Conservation (phyloP, 176 grass and related monocot species). For the Phoenix dactylifera region DNA sequence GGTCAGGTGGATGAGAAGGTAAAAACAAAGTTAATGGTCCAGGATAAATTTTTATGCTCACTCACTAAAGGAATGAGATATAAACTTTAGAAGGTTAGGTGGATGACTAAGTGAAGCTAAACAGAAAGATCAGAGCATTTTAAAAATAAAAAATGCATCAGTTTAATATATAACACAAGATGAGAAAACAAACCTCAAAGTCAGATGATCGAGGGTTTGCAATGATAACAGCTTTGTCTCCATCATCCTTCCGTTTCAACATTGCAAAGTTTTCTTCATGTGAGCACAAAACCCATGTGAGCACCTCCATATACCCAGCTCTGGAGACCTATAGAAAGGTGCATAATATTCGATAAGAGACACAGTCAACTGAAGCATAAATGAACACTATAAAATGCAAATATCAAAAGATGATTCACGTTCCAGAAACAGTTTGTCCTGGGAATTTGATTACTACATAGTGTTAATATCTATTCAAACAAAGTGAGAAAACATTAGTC, state of each 20-base stretch:
- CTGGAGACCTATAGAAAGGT: constrained; percentile 57
- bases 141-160: background rate
- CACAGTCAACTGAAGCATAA: background rate
- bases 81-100: no score
- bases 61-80: no score
- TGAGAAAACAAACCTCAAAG: constrained; percentile 60
- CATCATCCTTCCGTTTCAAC: constrained; percentile 68
- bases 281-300: constrained; percentile 83
- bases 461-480: no score
- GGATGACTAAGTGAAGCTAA: constrained; percentile 1
- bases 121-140: background rate
- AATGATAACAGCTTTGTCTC: constrained; percentile 83
- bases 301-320: constrained; percentile 97
- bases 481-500: no score
- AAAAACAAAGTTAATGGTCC: no score
- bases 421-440: background rate
- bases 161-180: background rate
- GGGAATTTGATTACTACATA: no score
- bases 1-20: background rate
- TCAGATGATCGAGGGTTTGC: constrained; percentile 81
- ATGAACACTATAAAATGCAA: background rate
- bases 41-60: no score
- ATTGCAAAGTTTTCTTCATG: constrained; percentile 90
- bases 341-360: no score
- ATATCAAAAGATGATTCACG: background rate